These are phyloP conservation scores for Drosera spatulata DNA, from an alignment of 179 eudicot genomes.

Conservation along the genomic window DNA sequence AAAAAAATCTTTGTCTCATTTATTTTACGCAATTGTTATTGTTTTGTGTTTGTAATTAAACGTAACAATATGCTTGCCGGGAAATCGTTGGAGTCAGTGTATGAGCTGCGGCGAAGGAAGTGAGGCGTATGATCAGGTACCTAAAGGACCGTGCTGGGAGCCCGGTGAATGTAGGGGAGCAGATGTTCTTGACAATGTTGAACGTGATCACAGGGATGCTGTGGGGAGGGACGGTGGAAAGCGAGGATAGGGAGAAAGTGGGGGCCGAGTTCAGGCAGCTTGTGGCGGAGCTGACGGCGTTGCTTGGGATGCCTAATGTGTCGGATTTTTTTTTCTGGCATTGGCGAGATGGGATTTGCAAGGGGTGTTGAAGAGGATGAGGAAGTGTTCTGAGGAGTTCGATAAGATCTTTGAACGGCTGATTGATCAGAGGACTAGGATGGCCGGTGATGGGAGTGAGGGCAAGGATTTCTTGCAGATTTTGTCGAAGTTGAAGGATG, in stretches of 20 bases:
- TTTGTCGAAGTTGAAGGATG: constrained; percentile 38
- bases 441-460: neutral
- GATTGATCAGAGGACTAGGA: constrained; percentile 19
- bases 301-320: constrained; percentile 26
- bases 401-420: constrained; percentile 33
- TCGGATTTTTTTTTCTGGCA: constrained; percentile 33
- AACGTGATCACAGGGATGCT: constrained; percentile 52
- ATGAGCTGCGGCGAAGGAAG: constrained; percentile 28
- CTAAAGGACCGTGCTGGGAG: constrained; percentile 17
- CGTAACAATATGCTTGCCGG: constrained; percentile 51
- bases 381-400: constrained; percentile 12
- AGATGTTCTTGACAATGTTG: constrained; percentile 32
- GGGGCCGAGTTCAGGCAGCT: constrained; percentile 31
- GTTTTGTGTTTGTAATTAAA: too few species aligned
- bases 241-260: constrained; percentile 21
- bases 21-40: too few species aligned
- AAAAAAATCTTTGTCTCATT: too few species aligned
- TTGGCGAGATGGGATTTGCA: constrained; percentile 32
- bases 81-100: constrained; percentile 31
- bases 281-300: constrained; percentile 18
- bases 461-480: constrained; percentile 40
- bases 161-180: constrained; percentile 31
- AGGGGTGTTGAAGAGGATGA: constrained; percentile 28
- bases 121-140: constrained; percentile 20
- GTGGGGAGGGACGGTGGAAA: constrained; percentile 58